Conservation (phyloP, 495 filamentous ascomycete species). For the Talaromyces stipitatus region DNA sequence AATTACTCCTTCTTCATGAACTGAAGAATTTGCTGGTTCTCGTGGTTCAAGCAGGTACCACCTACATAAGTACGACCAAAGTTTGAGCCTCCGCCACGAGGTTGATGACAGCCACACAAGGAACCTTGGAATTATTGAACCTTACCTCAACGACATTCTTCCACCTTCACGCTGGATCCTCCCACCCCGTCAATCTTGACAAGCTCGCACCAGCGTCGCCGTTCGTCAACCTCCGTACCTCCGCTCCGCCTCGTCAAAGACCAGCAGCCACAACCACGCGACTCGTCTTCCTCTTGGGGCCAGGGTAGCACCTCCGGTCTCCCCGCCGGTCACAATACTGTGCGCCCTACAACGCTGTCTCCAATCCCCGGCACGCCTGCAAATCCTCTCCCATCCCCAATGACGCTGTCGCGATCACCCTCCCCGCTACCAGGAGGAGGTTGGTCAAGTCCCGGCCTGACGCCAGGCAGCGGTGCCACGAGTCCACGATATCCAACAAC, state of each 20-base stretch:
- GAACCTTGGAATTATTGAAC: not conserved
- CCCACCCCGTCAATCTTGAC: not conserved
- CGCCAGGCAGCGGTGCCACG: constrained; percentile 58
- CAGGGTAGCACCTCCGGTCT: constrained; percentile 9
- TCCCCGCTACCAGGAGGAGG: constrained; percentile 74
- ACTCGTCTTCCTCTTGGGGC: constrained; percentile 3
- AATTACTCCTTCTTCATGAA: too few species aligned
- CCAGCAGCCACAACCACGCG: not conserved
- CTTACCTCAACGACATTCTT: not conserved
- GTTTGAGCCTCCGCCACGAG: not conserved
- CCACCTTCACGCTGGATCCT: constrained; percentile 6
- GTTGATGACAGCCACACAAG: not conserved
- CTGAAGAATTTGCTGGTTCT: too few species aligned
- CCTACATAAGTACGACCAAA: too few species aligned
- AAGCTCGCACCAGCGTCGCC: constrained; percentile 8
- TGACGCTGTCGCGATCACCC: constrained; percentile 81
- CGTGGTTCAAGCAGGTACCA: too few species aligned
- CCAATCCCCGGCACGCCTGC: constrained; percentile 5
- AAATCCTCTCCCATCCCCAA: constrained; percentile 26
- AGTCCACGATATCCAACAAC: constrained; percentile 48
- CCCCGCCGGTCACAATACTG: constrained; percentile 1
- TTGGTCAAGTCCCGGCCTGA: constrained; percentile 80
- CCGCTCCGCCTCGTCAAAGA: constrained; percentile 9
- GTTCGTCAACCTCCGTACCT: constrained; percentile 5
- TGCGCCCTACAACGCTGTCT: constrained; percentile 1